A percentile compares a stretch with the other conserved stretches of the same genome.
Conservation (phyloP, 495 filamentous ascomycete genomes). For the Aspergillus taichungensis region DNA sequence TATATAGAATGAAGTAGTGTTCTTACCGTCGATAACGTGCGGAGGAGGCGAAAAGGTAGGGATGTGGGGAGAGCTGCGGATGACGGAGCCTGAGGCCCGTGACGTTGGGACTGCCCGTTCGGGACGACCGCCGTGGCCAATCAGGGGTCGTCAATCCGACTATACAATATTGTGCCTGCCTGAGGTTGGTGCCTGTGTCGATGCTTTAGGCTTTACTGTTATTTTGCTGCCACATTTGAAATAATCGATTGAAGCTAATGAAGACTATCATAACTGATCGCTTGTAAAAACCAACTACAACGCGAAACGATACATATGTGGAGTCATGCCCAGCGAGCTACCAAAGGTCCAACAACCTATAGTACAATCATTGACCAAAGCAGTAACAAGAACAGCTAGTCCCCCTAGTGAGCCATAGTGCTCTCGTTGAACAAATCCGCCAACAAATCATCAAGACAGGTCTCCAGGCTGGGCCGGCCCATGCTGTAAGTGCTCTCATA, state of each 20-base stretch:
- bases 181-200: background rate
- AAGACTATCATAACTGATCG: too few relatives aligned
- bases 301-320: too few relatives aligned
- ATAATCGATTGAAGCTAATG: too few relatives aligned
- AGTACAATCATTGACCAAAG: too few relatives aligned
- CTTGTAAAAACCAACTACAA: too few relatives aligned
- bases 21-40: background rate
- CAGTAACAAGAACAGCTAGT: background rate
- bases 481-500: slow-evolving; percentile 91
- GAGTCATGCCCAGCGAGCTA: too few relatives aligned
- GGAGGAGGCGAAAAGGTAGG: slow-evolving; percentile 5
- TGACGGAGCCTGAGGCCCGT: slow-evolving; percentile 14
- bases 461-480: slow-evolving; percentile 56
- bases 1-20: background rate
- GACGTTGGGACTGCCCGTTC: slow-evolving; percentile 23
- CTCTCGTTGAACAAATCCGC: slow-evolving; percentile 79
- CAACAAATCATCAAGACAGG: slow-evolving; percentile 60
- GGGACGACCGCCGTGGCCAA: slow-evolving; percentile 12
- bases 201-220: too few relatives aligned
- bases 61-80: slow-evolving; percentile 7
- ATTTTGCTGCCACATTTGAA: too few relatives aligned
- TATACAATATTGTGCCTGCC: background rate
- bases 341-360: too few relatives aligned
- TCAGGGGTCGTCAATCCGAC: background rate
- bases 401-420: slow-evolving; percentile 35